phyloP scores from a whole-genome alignment of 73 alveolate species.

The Tetrahymena borealis region DNA sequence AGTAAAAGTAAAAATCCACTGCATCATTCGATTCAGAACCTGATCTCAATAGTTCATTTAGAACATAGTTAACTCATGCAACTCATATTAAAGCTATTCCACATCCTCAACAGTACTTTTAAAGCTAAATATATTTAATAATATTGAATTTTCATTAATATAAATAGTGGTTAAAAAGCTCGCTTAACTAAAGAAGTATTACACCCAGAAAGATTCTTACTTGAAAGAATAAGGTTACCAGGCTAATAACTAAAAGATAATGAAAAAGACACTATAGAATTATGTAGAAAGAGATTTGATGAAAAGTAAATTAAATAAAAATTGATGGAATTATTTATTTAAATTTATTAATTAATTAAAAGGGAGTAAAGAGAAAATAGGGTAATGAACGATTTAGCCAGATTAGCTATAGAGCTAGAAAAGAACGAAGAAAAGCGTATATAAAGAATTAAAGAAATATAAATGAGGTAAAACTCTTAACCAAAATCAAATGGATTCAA shows the following conservation, averaged over 20 bases:
- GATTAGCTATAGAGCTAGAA: not conserved
- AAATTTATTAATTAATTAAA: not conserved
- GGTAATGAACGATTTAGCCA: not conserved
- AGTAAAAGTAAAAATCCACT: not conserved
- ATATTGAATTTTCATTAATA: not conserved
- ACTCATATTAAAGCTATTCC: slow-evolving; percentile 16
- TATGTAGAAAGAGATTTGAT: not conserved
- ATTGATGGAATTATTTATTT: no score
- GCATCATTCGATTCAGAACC: not conserved
- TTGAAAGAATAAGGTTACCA: slow-evolving; percentile 10
- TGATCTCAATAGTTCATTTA: not conserved
- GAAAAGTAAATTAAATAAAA: no score
- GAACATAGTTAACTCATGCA: slow-evolving; percentile 8
- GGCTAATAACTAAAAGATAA: not conserved
- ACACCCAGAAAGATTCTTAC: slow-evolving; percentile 30
- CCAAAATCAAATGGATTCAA: not conserved
- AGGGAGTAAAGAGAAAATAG: not conserved
- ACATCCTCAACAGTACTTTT: slow-evolving; percentile 8
- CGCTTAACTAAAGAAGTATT: slow-evolving; percentile 28
- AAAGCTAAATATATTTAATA: not conserved
- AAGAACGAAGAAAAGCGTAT: not conserved
- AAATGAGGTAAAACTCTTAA: not conserved
- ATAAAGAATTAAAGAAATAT: not conserved
- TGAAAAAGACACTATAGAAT: not conserved
- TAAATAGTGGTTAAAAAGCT: not conserved